phyloP scores from a whole-genome alignment of 345 rosid species.

The Ailanthus altissimus region DNA sequence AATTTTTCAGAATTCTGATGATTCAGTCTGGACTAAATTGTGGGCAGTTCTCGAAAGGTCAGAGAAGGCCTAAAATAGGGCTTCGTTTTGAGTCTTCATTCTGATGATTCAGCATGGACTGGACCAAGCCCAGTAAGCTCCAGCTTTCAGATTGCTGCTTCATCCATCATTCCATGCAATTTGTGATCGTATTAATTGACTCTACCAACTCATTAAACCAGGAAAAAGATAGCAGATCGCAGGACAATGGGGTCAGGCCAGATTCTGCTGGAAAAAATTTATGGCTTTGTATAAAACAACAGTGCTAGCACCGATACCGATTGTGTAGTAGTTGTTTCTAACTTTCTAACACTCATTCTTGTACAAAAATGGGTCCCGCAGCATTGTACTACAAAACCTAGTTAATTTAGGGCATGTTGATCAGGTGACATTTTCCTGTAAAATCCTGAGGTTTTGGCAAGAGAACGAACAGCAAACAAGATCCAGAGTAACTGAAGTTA shows the following conservation, averaged over 20 bases:
- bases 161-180: not conserved
- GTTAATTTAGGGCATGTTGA: not conserved
- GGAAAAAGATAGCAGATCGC: not conserved
- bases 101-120: not conserved
- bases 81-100: not conserved
- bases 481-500: not conserved
- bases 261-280: not conserved
- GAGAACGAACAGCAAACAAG: not conserved
- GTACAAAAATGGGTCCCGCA: not conserved
- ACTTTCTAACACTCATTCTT: too few relatives aligned
- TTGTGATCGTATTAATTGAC: not conserved
- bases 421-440: not conserved
- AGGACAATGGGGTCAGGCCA: not conserved
- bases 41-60: not conserved
- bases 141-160: not conserved
- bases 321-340: too few relatives aligned
- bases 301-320: too few relatives aligned
- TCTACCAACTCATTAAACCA: not conserved
- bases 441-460: not conserved
- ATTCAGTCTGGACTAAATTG: too few relatives aligned
- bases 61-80: not conserved
- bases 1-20: too few relatives aligned
- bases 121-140: not conserved
- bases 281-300: fast-evolving
- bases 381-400: not conserved